Evolutionary conservation across 106 monocot genomes (phyloP).

Genomic region (Allium cepa): DNA sequence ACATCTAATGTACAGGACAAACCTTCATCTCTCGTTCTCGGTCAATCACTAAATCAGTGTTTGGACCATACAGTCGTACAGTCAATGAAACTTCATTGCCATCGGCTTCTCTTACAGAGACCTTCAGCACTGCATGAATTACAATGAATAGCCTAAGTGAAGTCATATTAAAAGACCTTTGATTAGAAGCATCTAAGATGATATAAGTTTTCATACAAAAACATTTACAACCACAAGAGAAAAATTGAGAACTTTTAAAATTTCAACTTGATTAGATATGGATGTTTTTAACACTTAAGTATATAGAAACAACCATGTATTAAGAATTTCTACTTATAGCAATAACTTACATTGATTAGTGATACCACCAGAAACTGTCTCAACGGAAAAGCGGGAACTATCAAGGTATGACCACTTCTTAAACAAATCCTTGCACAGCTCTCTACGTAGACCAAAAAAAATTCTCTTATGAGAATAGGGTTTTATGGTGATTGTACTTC

Average conservation of each 20-base stretch:
- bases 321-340: too few species aligned
- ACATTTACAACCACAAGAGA: not conserved
- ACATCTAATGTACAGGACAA: conserved; percentile 5
- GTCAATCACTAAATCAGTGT: conserved; percentile 92
- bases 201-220: not conserved
- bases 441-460: conserved; percentile 28
- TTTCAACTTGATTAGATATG: conserved; percentile 2
- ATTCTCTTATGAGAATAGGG: not conserved
- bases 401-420: conserved; percentile 64
- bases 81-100: conserved; percentile 34
- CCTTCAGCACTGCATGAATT: conserved; percentile 77
- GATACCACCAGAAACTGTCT: conserved; percentile 89
- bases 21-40: conserved; percentile 86
- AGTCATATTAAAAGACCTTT: not conserved
- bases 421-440: conserved; percentile 75
- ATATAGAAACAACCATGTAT: too few species aligned
- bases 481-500: too few species aligned
- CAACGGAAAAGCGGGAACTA: conserved; percentile 48
- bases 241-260: not conserved
- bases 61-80: conserved; percentile 90
- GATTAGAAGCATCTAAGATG: too few species aligned
- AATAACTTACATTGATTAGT: conserved; percentile 90
- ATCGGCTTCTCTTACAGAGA: conserved; percentile 47
- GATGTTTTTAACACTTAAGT: not conserved
- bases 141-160: not conserved